These are phyloP conservation scores for Torulaspora franciscae DNA, from an alignment of 805 yeast species.

Conservation along the genomic window DNA sequence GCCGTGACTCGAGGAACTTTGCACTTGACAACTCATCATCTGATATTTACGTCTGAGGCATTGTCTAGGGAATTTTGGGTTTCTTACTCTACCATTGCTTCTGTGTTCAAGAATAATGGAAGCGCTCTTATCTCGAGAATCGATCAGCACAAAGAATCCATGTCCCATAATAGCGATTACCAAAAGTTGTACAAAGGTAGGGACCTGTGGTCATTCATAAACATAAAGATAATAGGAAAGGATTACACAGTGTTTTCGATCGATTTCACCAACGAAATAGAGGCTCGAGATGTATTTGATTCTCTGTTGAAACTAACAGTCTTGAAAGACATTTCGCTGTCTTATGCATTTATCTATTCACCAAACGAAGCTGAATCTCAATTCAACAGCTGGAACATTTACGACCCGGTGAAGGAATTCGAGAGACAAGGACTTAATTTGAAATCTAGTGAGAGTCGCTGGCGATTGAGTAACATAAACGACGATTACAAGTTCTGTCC, in stretches of 20 bases:
- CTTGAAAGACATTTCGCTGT: slow-evolving; percentile 45
- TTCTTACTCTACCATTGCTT: slow-evolving; percentile 77
- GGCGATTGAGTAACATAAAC: slow-evolving; percentile 73
- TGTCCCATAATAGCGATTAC: slow-evolving; percentile 2
- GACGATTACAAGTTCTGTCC: slow-evolving; percentile 59
- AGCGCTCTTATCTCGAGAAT: slow-evolving; percentile 38
- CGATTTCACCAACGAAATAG: slow-evolving; percentile 56
- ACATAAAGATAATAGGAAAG: slow-evolving; percentile 68
- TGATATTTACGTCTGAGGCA: slow-evolving; percentile 50
- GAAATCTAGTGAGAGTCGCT: slow-evolving; percentile 35
- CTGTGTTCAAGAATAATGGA: slow-evolving; percentile 53
- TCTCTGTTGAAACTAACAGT: slow-evolving; percentile 64
- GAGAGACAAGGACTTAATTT: slow-evolving; percentile 60
- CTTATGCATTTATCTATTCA: slow-evolving; percentile 78
- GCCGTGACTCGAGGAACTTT: slow-evolving; percentile 50
- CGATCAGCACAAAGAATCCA: slow-evolving; percentile 9
- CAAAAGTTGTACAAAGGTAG: slow-evolving; percentile 19
- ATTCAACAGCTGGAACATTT: slow-evolving; percentile 69
- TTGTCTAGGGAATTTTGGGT: slow-evolving; percentile 74
- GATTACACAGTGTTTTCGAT: slow-evolving; percentile 80
- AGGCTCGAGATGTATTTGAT: slow-evolving; percentile 68
- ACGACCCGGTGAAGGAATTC: slow-evolving; percentile 60
- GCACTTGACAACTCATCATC: slow-evolving; percentile 70
- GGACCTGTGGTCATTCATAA: slow-evolving; percentile 40
- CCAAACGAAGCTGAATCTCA: slow-evolving; percentile 67